A percentile compares a stretch with the other conserved stretches of the same genome.
These are phyloP conservation scores for Linderina pennispora DNA, from an alignment of 192 early-diverging fungal species.

Conservation along the genomic window DNA sequence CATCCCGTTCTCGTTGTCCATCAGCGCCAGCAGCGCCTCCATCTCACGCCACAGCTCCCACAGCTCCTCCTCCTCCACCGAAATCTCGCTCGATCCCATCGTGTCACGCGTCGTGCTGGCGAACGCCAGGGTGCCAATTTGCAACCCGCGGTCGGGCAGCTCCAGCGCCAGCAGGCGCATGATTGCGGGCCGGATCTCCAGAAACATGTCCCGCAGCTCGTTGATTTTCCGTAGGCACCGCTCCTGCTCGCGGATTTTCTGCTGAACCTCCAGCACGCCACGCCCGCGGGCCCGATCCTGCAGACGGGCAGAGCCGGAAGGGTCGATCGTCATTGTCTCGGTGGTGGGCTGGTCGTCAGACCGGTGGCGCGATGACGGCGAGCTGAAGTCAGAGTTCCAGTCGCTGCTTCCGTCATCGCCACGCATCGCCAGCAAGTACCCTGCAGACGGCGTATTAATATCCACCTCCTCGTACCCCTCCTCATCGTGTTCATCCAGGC, in stretches of 20 bases:
- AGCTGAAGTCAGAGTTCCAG: slow-evolving; percentile 51
- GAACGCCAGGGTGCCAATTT: slow-evolving; percentile 37
- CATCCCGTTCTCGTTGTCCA: slow-evolving; percentile 47
- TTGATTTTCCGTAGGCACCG: slow-evolving; percentile 43
- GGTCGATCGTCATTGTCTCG: too few relatives aligned
- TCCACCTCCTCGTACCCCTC: slow-evolving; percentile 37
- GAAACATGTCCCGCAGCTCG: slow-evolving; percentile 29
- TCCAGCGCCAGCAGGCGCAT: slow-evolving; percentile 45
- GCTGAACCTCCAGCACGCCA: slow-evolving; percentile 45
- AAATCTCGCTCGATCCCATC: slow-evolving; percentile 41
- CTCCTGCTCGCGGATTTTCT: slow-evolving; percentile 43
- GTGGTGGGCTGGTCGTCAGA: slow-evolving; percentile 27
- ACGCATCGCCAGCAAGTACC: slow-evolving; percentile 35
- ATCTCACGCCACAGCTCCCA: slow-evolving; percentile 49
- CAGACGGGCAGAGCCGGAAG: slow-evolving; percentile 27
- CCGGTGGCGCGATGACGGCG: slow-evolving; percentile 44
- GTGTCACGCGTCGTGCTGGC: slow-evolving; percentile 35
- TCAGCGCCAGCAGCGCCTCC: slow-evolving; percentile 45
- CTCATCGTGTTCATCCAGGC: slow-evolving; percentile 24
- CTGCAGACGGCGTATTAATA: slow-evolving; percentile 17
- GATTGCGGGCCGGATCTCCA: slow-evolving; percentile 38
- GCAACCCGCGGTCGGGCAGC: slow-evolving; percentile 43
- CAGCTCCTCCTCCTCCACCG: slow-evolving; percentile 45
- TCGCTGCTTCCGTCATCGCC: slow-evolving; percentile 49
- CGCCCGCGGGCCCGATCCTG: slow-evolving; percentile 46